Conservation (phyloP, 306 rosid genomes). For the Acacia acuminata region DNA sequence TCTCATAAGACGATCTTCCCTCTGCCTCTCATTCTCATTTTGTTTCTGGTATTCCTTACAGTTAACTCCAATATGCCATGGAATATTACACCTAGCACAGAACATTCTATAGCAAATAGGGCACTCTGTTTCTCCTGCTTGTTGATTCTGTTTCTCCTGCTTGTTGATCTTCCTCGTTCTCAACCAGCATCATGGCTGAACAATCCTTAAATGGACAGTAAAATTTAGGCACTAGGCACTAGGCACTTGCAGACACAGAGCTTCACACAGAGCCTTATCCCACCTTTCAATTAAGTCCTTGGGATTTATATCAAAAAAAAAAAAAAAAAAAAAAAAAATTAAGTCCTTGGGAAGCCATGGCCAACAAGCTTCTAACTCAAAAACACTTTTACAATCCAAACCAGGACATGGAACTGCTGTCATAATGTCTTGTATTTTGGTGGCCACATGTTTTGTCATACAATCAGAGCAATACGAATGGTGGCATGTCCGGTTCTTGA, state of each 20-base stretch:
- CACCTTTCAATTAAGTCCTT: slow-evolving; percentile 51
- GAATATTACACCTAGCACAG: slow-evolving; percentile 25
- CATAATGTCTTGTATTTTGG: slow-evolving; percentile 49
- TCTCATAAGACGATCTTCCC: not conserved
- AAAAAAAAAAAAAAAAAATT: too few species aligned
- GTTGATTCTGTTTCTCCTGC: too few species aligned
- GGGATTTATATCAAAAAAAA: too few species aligned
- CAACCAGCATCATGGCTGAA: slow-evolving; percentile 47
- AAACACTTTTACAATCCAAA: slow-evolving; percentile 39
- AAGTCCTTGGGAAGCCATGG: slow-evolving; percentile 40
- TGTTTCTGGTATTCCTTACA: not conserved
- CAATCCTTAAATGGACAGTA: slow-evolving; percentile 68
- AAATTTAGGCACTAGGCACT: too few species aligned
- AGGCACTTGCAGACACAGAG: slow-evolving; percentile 15
- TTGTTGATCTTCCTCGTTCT: not conserved
- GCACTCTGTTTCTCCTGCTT: not conserved
- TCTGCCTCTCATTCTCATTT: not conserved
- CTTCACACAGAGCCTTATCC: slow-evolving; percentile 47
- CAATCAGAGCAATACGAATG: slow-evolving; percentile 63
- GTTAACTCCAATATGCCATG: slow-evolving; percentile 26
- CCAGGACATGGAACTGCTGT: slow-evolving; percentile 52
- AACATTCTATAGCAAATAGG: not conserved
- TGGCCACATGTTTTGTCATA: slow-evolving; percentile 48
- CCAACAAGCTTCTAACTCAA: slow-evolving; percentile 49
- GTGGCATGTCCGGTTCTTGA: slow-evolving; percentile 34